Evolutionary conservation across 352 stramenopile species (phyloP), one percentile per base, ranked within the genome.

Genomic region (Phytophthora syringae): DNA sequence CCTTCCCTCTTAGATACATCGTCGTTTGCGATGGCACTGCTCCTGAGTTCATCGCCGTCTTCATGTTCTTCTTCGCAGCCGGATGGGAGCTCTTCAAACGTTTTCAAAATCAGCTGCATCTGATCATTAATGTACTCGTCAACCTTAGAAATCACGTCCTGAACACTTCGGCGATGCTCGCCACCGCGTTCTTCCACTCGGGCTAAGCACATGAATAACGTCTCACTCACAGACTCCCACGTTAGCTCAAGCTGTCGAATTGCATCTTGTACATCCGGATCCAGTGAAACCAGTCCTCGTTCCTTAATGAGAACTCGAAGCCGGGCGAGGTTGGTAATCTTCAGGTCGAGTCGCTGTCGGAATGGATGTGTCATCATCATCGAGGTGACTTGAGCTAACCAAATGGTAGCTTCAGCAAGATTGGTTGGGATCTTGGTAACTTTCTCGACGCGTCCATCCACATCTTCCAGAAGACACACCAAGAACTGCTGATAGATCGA

Each of bases 171-270:
- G 1, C 84, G 74, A 40, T 92, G 82, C 43, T 91, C 82, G 15
- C 80, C 78, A 25, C 86, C 82, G 20, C 72, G 70, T 28, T 90
- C 78, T 49, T 90, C 78, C 7, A 92, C 82, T 45, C 79, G 69
- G 25, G 60, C 44, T 9, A 92, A 60, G 21, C 84, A 92, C n/a
- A 83, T 48, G 9, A 89, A 52, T 3, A 90, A 34, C 2, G 84
- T 90, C 12, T 92, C 84, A 34, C 79, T 84, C 0, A 77, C 74
- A 15, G 82, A 90, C 12, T 88, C 84, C 82, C 84, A 92, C 39
- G 74, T 72, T 10, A 82, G 44, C 21, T 92, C 82, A 0, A 86
- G 67, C 24, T 80, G 88, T 12, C 66, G 74, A 22, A 88, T 73
- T 27, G 28, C 72, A 13, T 69, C 50, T 27, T 52, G 48, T n/a